Conservation (phyloP, 1,284 basidiomycete species). For the Ganoderma multipileum region DNA sequence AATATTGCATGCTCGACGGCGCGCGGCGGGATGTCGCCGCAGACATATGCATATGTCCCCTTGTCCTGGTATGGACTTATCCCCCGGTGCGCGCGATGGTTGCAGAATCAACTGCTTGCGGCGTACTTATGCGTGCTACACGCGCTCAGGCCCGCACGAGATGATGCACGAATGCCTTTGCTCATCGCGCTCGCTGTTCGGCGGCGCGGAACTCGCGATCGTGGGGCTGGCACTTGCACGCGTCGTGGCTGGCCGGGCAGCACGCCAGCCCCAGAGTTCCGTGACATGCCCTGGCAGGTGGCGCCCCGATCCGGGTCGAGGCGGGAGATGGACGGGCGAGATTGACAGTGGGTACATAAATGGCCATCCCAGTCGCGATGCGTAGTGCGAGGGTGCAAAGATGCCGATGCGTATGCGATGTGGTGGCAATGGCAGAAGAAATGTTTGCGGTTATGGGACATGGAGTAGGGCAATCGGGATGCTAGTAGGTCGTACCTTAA, state of each 20-base stretch:
- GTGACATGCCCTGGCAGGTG: not conserved
- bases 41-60: not conserved
- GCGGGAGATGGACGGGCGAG: not conserved
- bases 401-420: not conserved
- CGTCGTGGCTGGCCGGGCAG: not conserved
- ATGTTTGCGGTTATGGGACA: not conserved
- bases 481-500: not conserved
- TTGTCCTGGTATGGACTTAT: not conserved
- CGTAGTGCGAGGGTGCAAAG: not conserved
- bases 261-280: not conserved
- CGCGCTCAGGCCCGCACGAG: not conserved
- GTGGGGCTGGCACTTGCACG: not conserved
- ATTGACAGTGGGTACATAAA: not conserved
- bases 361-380: not conserved
- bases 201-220: not conserved
- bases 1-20: not conserved
- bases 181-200: not conserved
- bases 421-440: not conserved
- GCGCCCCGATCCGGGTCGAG: not conserved
- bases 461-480: not conserved
- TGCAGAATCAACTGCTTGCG: not conserved
- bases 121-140: not conserved
- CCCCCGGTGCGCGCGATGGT: not conserved
- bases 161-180: not conserved
- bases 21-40: not conserved